Evolutionary conservation across 1,139 yeast genomes (phyloP).

Genomic region (Martiniozyma asiatica): DNA sequence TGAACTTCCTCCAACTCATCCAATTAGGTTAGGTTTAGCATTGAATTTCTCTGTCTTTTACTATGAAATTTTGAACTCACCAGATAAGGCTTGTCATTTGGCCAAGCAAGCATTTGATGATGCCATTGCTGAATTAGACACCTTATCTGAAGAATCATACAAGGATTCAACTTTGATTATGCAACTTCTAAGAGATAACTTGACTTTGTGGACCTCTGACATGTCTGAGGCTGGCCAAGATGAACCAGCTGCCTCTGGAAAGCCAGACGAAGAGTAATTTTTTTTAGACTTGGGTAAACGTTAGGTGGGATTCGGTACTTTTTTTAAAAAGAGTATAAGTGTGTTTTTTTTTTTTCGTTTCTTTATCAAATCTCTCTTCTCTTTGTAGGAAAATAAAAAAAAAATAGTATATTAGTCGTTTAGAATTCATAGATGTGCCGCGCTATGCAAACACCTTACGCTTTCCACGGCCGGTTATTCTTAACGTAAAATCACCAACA

Average conservation of each 20-base stretch:
- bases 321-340: no score
- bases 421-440: no score
- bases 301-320: not conserved
- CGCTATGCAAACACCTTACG: no score
- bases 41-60: constrained; percentile 96
- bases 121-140: constrained; percentile 97
- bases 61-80: constrained; percentile 95
- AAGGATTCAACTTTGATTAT: constrained; percentile 96
- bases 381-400: no score
- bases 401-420: no score
- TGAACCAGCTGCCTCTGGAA: constrained; percentile 40
- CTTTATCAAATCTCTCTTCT: not conserved
- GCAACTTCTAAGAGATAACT: constrained; percentile 97
- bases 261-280: constrained; percentile 30
- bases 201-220: constrained; percentile 96
- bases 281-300: constrained; percentile 1
- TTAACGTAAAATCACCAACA: no score
- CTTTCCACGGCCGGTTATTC: no score
- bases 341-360: not conserved
- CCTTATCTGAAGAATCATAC: constrained; percentile 94
- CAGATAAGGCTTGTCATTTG: constrained; percentile 96
- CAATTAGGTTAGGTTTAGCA: constrained; percentile 95
- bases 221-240: constrained; percentile 77
- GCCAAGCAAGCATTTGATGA: constrained; percentile 99
- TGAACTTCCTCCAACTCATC: constrained; percentile 97